Conservation (phyloP, 2,329 filamentous ascomycete species). For the Teratosphaeria viscida region DNA sequence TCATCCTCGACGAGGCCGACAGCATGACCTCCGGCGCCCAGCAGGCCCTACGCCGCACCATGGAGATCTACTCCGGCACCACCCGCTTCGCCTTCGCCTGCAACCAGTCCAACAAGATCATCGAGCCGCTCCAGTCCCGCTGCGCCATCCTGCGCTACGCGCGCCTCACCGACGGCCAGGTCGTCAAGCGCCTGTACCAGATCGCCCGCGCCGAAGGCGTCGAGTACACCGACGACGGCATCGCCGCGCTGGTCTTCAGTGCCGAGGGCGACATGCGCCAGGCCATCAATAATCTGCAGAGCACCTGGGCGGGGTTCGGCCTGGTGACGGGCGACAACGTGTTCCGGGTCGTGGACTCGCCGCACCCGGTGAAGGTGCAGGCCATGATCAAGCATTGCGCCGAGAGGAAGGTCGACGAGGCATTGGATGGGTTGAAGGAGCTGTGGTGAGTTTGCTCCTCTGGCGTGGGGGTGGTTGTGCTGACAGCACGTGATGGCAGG, state of each 20-base stretch:
- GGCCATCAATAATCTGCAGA: conserved; percentile 96
- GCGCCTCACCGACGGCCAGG: conserved; percentile 80
- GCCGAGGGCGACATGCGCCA: conserved; percentile 98
- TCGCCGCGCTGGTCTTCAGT: conserved; percentile 92
- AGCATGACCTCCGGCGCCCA: conserved; percentile 94
- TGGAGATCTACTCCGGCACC: conserved; percentile 97
- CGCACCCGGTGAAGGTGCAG: conserved; percentile 96
- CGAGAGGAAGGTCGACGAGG: conserved; percentile 80
- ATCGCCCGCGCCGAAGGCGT: conserved; percentile 90
- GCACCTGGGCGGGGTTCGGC: conserved; percentile 83
- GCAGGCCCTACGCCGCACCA: conserved; percentile 85
- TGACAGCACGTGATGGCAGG: conserved; percentile 26
- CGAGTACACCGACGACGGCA: conserved; percentile 80
- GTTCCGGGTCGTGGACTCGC: conserved; percentile 92
- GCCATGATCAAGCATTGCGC: conserved; percentile 97
- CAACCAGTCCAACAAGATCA: conserved; percentile 98
- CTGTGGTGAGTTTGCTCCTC: conserved; percentile 51
- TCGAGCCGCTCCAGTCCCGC: conserved; percentile 93
- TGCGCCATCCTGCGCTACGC: conserved; percentile 94
- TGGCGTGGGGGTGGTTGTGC: background rate
- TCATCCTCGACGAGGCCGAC: conserved; percentile 96
- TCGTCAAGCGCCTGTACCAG: conserved; percentile 82
- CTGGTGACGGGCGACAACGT: conserved; percentile 98
- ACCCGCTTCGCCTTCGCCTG: conserved; percentile 96
- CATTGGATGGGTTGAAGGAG: conserved; percentile 76